phyloP scores from a whole-genome alignment of 2,329 filamentous ascomycete species.

The Aspergillus floridensis region DNA sequence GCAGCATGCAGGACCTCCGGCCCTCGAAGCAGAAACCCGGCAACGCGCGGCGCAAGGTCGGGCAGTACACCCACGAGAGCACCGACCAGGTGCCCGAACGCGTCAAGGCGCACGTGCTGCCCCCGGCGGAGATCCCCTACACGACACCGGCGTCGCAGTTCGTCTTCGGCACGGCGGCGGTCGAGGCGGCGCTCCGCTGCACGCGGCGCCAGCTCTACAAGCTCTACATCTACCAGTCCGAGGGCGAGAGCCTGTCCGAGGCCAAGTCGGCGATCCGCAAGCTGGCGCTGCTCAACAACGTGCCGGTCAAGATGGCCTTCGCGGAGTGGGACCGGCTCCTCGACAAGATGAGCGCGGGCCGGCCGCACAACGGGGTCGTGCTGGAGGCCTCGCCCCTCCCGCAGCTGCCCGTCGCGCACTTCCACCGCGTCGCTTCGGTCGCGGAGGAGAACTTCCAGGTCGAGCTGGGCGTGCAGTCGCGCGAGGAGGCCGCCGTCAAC shows the following conservation, averaged over 20 bases:
- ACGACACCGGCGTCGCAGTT: constrained; percentile 89
- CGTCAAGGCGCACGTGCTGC: constrained; percentile 34
- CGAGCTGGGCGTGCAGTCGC: constrained; percentile 63
- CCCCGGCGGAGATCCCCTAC: constrained; percentile 57
- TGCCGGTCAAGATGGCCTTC: constrained; percentile 61
- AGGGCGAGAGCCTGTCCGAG: constrained; percentile 52
- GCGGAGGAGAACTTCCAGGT: constrained; percentile 56
- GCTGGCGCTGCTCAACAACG: constrained; percentile 40
- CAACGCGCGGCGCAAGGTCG: background rate
- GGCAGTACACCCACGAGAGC: background rate
- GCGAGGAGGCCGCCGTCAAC: constrained; percentile 72
- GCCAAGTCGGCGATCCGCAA: constrained; percentile 38
- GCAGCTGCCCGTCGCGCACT: constrained; percentile 61
- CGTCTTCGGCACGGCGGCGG: constrained; percentile 78
- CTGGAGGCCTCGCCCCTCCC: constrained; percentile 84
- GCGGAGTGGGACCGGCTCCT: constrained; percentile 64
- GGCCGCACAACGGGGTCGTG: constrained; percentile 87
- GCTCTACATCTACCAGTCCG: constrained; percentile 70
- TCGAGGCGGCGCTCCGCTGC: constrained; percentile 72
- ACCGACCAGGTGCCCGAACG: constrained; percentile 29
- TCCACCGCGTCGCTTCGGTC: constrained; percentile 52
- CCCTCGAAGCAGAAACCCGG: background rate
- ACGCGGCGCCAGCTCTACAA: constrained; percentile 73
- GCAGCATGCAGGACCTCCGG: background rate
- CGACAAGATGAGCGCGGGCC: constrained; percentile 76